Conservation (phyloP, 1,139 yeast genomes). For the Entelexis sorbosivorans region DNA sequence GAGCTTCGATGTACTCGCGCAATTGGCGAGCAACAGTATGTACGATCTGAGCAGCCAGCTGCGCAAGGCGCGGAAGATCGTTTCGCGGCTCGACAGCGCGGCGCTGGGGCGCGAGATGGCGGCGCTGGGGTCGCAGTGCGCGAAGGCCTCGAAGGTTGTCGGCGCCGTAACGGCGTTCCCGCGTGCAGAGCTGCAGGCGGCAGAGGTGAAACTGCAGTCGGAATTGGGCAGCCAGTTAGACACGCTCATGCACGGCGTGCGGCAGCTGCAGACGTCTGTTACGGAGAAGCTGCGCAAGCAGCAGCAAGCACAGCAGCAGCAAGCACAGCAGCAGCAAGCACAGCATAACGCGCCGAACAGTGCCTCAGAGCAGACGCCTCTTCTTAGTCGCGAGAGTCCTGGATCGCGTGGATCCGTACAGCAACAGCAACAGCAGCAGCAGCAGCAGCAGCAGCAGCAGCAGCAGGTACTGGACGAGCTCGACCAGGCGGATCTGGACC, state of each 20-base stretch:
- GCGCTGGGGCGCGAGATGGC: slow-evolving; percentile 14
- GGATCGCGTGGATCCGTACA: too few species aligned
- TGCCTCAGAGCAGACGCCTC: slow-evolving; percentile 13
- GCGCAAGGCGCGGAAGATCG: slow-evolving; percentile 15
- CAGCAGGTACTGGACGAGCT: slow-evolving; percentile 29
- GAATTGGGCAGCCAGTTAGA: slow-evolving; percentile 15
- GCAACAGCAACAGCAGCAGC: slow-evolving; percentile 10
- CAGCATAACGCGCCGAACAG: neutral
- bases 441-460: slow-evolving; percentile 14
- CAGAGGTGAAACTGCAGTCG: slow-evolving; percentile 7
- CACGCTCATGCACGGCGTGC: slow-evolving; percentile 11
- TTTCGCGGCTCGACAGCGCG: slow-evolving; percentile 5
- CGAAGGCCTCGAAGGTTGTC: slow-evolving; percentile 10
- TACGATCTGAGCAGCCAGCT: slow-evolving; percentile 22
- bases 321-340: neutral
- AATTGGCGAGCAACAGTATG: slow-evolving; percentile 19
- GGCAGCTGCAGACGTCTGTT: slow-evolving; percentile 12
- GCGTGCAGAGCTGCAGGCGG: neutral
- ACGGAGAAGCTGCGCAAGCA: slow-evolving; percentile 9
- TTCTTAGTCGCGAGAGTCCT: neutral
- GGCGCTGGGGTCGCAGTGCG: slow-evolving; percentile 12
- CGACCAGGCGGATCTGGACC: slow-evolving; percentile 58
- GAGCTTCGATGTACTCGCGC: slow-evolving; percentile 15
- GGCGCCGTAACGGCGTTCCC: slow-evolving; percentile 7
- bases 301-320: slow-evolving; percentile 4